phyloP scores from a whole-genome alignment of 1,139 yeast species.

The Magnusiomyces magnusii region DNA sequence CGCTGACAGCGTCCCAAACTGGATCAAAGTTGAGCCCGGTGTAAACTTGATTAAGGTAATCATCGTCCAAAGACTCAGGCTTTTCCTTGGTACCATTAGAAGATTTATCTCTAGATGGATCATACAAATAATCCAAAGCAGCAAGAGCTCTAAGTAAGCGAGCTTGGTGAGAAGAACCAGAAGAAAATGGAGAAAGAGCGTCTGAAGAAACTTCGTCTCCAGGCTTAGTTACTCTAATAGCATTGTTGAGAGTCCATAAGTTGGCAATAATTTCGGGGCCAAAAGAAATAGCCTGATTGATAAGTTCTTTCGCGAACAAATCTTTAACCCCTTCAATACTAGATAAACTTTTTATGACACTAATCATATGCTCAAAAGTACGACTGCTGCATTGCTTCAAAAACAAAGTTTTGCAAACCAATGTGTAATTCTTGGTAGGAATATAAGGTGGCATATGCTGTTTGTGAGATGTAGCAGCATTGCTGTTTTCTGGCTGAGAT shows the following conservation, averaged over 20 bases:
- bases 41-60: constrained; percentile 42
- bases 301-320: constrained; percentile 61
- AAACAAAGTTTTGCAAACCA: constrained; percentile 61
- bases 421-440: constrained; percentile 55
- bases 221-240: constrained; percentile 37
- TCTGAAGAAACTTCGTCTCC: constrained; percentile 46
- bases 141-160: constrained; percentile 77
- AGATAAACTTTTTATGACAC: constrained; percentile 74
- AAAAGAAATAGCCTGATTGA: constrained; percentile 55
- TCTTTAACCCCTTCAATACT: constrained; percentile 53
- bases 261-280: constrained; percentile 55
- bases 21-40: constrained; percentile 63
- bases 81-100: constrained; percentile 25
- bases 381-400: constrained; percentile 82
- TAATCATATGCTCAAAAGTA: constrained; percentile 77
- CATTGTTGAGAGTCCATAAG: constrained; percentile 44
- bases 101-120: constrained; percentile 30
- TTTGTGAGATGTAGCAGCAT: constrained; percentile 16
- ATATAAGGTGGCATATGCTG: constrained; percentile 53
- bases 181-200: constrained; percentile 59
- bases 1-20: constrained; percentile 83
- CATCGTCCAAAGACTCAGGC: constrained; percentile 34
- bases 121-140: constrained; percentile 79
- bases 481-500: constrained; percentile 17
- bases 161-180: constrained; percentile 82